These are phyloP conservation scores for Linanthus parryae DNA, from an alignment of 148 eudicot genomes.

Conservation along the genomic window DNA sequence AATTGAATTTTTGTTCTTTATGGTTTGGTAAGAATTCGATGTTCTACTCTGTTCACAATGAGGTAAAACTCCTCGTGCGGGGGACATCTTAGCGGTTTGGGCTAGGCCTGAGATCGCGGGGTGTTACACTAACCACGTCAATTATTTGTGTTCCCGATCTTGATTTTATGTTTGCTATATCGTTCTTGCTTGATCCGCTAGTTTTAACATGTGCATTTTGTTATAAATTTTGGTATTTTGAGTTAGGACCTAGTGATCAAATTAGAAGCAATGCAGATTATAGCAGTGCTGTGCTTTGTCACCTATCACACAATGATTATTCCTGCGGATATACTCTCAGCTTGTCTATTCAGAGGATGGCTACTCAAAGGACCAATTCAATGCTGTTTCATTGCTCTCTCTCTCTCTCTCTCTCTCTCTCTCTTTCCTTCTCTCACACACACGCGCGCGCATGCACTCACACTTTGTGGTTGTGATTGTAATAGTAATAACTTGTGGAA, in stretches of 20 bases:
- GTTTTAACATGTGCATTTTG: background rate
- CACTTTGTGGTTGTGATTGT: background rate
- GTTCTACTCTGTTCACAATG: too few relatives aligned
- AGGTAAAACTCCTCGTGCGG: too few relatives aligned
- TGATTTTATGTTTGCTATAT: too few relatives aligned
- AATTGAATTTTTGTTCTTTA: too few relatives aligned
- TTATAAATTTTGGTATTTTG: slow-evolving; percentile 1
- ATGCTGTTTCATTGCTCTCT: slow-evolving; percentile 61
- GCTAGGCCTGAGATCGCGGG: too few relatives aligned
- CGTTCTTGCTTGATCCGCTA: too few relatives aligned
- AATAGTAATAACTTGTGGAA: background rate
- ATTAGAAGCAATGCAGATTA: slow-evolving; percentile 83
- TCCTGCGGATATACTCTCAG: slow-evolving; percentile 74
- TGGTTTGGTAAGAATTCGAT: too few relatives aligned
- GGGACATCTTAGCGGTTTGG: too few relatives aligned
- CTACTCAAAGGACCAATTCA: slow-evolving; percentile 69
- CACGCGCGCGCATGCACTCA: background rate
- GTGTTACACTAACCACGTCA: too few relatives aligned
- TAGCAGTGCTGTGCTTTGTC: slow-evolving; percentile 82
- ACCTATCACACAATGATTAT: slow-evolving; percentile 69
- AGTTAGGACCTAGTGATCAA: slow-evolving; percentile 84
- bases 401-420: slow-evolving; percentile 30
- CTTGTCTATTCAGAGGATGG: too few relatives aligned
- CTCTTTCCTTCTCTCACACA: background rate
- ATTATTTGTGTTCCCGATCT: too few relatives aligned